Evolutionary conservation across 805 yeast species (phyloP).

Genomic region (Sugiyamaella marilandica): DNA sequence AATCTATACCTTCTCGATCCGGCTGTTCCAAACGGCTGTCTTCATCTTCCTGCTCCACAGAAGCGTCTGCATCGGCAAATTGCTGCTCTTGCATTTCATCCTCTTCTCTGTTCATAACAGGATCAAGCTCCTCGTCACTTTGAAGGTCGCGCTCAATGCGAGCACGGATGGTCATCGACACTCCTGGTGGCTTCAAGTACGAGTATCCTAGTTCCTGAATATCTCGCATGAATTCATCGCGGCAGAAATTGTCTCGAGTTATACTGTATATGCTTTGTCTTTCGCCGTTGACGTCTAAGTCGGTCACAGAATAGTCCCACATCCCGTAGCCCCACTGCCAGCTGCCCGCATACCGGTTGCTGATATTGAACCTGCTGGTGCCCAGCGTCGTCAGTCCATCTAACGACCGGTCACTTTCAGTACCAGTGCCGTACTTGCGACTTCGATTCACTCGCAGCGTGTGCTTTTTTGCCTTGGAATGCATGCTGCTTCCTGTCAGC

Average conservation of each 20-base stretch:
- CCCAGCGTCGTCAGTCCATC: constrained; percentile 8
- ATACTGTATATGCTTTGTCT: not conserved
- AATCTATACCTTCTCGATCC: not conserved
- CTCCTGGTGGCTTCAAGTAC: constrained; percentile 54
- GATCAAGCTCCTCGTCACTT: constrained; percentile 15
- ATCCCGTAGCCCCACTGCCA: constrained; percentile 13
- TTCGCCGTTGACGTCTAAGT: not conserved
- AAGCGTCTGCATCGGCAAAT: not conserved
- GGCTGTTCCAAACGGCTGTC: not conserved
- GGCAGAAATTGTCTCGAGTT: constrained; percentile 14
- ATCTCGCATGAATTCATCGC: constrained; percentile 16
- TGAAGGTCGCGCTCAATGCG: constrained; percentile 28
- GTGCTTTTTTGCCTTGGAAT: not conserved
- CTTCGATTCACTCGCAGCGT: not conserved
- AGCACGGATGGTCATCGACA: constrained; percentile 46
- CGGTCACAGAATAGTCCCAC: constrained; percentile 3
- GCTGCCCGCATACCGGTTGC: constrained; percentile 1
- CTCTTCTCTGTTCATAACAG: constrained; percentile 3
- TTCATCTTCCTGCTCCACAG: not conserved
- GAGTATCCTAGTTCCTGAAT: constrained; percentile 46
- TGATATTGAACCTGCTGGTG: constrained; percentile 4
- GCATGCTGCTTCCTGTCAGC: not conserved
- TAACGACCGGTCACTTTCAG: not conserved
- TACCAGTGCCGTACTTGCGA: not conserved
- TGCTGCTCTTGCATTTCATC: constrained; percentile 10